These are phyloP conservation scores for Myxozyma vanderwaltii DNA, from an alignment of 805 yeast genomes.

Conservation along the genomic window DNA sequence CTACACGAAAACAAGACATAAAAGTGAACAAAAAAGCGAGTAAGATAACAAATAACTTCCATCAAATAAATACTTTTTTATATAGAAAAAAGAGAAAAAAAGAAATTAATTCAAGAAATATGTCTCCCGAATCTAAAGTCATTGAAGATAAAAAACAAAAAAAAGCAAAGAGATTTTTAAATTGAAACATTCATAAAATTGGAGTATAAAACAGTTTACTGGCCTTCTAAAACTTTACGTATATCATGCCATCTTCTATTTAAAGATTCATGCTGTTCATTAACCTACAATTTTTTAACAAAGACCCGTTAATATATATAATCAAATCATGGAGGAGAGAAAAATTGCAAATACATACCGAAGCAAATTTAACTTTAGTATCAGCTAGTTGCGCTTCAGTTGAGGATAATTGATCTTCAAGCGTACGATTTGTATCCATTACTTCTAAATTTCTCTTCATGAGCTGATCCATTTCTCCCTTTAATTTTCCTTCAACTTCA, in stretches of 20 bases:
- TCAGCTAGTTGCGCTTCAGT: slow-evolving; percentile 49
- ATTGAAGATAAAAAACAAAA: background rate
- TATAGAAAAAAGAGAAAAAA: background rate
- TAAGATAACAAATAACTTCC: no score
- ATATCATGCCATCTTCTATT: slow-evolving; percentile 43
- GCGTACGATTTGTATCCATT: slow-evolving; percentile 60
- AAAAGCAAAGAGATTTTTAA: background rate
- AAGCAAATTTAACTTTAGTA: slow-evolving; percentile 38
- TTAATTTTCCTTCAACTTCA: slow-evolving; percentile 44
- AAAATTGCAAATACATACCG: slow-evolving; percentile 21
- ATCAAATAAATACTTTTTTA: no score
- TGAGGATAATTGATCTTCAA: slow-evolving; percentile 55
- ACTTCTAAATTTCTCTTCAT: slow-evolving; percentile 65
- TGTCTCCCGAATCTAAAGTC: no score
- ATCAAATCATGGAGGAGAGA: no score
- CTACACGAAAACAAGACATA: background rate
- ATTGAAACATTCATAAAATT: no score
- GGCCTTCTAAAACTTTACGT: slow-evolving; percentile 38
- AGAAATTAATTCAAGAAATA: background rate
- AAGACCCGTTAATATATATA: no score
- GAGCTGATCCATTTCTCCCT: slow-evolving; percentile 55
- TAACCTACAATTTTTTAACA: slow-evolving; percentile 30
- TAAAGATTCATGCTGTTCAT: slow-evolving; percentile 39
- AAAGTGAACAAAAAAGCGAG: no score
- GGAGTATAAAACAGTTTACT: no score